phyloP scores from a whole-genome alignment of 805 yeast species.

The Myxozyma neglecta region DNA sequence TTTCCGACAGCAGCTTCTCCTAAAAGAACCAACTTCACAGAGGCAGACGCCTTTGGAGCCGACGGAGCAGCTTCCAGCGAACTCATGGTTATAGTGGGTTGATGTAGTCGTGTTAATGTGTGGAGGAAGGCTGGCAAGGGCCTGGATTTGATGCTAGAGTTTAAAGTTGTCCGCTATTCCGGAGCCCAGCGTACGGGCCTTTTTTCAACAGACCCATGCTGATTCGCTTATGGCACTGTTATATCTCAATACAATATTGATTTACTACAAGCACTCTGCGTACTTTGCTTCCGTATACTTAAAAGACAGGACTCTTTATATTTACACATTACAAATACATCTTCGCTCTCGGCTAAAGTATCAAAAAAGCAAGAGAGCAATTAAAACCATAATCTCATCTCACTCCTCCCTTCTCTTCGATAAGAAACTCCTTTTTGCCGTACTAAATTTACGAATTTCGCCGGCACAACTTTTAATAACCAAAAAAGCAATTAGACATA shows the following conservation, averaged over 20 bases:
- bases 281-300: not conserved
- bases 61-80: slow-evolving; percentile 30
- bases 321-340: slow-evolving; percentile 11
- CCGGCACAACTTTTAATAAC: not conserved
- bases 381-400: not conserved
- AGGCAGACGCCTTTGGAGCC: slow-evolving; percentile 52
- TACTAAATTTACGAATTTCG: not conserved
- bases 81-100: slow-evolving; percentile 12
- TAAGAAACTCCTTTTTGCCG: not conserved
- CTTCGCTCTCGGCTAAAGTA: not conserved
- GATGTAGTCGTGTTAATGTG: not conserved
- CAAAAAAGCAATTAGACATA: not conserved
- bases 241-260: not conserved
- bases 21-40: slow-evolving; percentile 84
- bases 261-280: too few relatives aligned
- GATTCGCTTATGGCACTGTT: not conserved
- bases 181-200: not conserved
- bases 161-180: not conserved
- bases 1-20: slow-evolving; percentile 99
- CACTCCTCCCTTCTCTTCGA: not conserved
- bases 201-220: not conserved
- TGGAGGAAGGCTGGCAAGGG: not conserved
- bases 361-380: not conserved
- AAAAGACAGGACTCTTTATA: not conserved
- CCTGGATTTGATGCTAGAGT: not conserved